phyloP scores from a whole-genome alignment of 2,329 filamentous ascomycete species.

The Cladosporium sp. region DNA sequence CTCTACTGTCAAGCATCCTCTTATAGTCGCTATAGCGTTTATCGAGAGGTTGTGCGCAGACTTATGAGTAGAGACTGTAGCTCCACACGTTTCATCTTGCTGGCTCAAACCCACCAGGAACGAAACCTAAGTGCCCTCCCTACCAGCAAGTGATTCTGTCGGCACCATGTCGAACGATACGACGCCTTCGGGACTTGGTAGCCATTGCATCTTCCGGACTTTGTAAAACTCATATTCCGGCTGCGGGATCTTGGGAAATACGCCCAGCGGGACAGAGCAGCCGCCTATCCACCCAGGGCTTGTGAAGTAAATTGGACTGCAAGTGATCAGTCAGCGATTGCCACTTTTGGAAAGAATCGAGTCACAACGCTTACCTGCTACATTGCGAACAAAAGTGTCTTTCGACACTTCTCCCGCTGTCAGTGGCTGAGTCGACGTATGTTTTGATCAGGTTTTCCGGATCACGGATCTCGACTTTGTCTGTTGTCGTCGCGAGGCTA shows the following conservation, averaged over 20 bases:
- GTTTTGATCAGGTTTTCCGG: conserved; percentile 14
- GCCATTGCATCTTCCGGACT: background rate
- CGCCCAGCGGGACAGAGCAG: conserved; percentile 14
- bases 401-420: conserved; percentile 15
- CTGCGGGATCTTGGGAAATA: conserved; percentile 17
- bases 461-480: conserved; percentile 8
- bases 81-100: background rate
- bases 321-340: background rate
- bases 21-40: too few relatives aligned
- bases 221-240: conserved; percentile 17
- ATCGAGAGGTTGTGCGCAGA: too few relatives aligned
- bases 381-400: conserved; percentile 19
- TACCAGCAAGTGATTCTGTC: background rate
- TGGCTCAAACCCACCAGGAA: background rate
- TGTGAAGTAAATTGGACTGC: background rate
- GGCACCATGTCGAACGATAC: background rate
- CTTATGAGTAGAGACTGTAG: too few relatives aligned
- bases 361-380: conserved; percentile 4
- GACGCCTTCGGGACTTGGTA: background rate
- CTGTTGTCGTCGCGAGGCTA: conserved; percentile 7
- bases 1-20: too few relatives aligned
- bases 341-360: too few relatives aligned
- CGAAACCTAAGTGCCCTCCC: background rate
- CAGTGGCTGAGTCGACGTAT: conserved; percentile 15
- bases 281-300: background rate